Evolutionary conservation across 1,139 yeast genomes (phyloP), one percentile per base, ranked within the genome.

Genomic region (Yamadazyma diospyri): DNA sequence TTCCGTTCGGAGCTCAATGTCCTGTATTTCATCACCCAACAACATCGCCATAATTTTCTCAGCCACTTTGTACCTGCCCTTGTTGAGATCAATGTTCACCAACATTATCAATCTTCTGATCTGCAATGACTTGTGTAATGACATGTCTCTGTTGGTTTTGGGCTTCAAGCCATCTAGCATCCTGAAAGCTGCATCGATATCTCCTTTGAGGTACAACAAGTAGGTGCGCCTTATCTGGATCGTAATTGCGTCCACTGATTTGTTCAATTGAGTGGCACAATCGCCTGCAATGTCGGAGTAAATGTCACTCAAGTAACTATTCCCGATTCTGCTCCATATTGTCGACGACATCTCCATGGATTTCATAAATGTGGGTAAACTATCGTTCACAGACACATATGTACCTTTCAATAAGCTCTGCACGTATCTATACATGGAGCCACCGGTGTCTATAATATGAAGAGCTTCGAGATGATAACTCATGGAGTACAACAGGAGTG

Each of bases 381-480:
- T 45, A 36, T 63, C 66, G 43, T 73, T 66, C 11, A 76, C 51
- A 2, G 83, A 64, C 15, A 80, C 63, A 47, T 69, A 77, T 2
- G 66, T 58, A 0, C 84, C 72, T 41, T 77, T 76, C 5, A 72
- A 58, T 18, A 78, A 50, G 33, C 76, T 71, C 39, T 79, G 84
- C 34, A 78, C 51, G 10, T 72, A 69, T 10, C 53, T 53, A 9
- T 57, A 48, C 40, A 78, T 51, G 0, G 72, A 51, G 0, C 67
- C 74, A 1, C 83, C 83, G 38, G 65, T 70, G 27, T 71, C 50
- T 55, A 79, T 59, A 16, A 66, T 48, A 36, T 76, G 77, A 2
- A 72, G 51, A 0, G 80, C 75, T 44, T 80, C 84, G 42, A 74
- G 73, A 45, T 77, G 81, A 47, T 68, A 73, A 19, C 85, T 74